A percentile compares a stretch with the other conserved stretches of the same genome.
Conservation (phyloP, 208 protist genomes). For the Crithidia expoeki region DNA sequence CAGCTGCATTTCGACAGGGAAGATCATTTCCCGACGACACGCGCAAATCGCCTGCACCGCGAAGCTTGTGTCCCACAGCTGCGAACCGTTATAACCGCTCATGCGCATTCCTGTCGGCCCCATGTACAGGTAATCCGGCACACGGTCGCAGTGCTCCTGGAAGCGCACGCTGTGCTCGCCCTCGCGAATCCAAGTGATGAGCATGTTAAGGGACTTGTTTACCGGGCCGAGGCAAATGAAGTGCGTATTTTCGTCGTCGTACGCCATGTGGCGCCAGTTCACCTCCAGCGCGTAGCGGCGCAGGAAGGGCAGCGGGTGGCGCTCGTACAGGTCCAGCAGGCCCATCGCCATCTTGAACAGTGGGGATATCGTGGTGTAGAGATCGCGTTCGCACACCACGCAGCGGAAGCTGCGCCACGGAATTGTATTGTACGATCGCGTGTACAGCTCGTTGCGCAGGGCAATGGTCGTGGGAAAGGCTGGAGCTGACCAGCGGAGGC, state of each 20-base stretch:
- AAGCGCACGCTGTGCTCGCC: slow-evolving; percentile 85
- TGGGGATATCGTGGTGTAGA: slow-evolving; percentile 91
- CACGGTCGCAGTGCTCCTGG: slow-evolving; percentile 83
- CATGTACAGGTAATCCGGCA: slow-evolving; percentile 97
- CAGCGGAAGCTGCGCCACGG: slow-evolving; percentile 80
- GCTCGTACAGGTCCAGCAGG: slow-evolving; percentile 77
- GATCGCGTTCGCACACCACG: slow-evolving; percentile 77
- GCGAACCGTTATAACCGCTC: slow-evolving; percentile 98
- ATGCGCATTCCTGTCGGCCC: slow-evolving; percentile 95
- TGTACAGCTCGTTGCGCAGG: slow-evolving; percentile 93
- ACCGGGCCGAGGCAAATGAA: slow-evolving; percentile 97
- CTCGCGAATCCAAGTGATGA: slow-evolving; percentile 92
- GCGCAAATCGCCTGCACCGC: slow-evolving; percentile 94
- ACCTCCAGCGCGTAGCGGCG: slow-evolving; percentile 82
- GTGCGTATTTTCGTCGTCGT: slow-evolving; percentile 96
- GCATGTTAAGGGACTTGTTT: slow-evolving; percentile 97
- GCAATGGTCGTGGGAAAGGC: slow-evolving; percentile 61
- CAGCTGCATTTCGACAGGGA: slow-evolving; percentile 68
- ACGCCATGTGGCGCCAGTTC: slow-evolving; percentile 91
- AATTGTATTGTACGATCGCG: slow-evolving; percentile 78
- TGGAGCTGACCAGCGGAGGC: slow-evolving; percentile 65
- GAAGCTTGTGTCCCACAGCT: slow-evolving; percentile 98
- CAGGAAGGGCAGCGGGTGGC: slow-evolving; percentile 60
- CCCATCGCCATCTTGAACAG: slow-evolving; percentile 61
- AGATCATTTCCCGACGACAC: slow-evolving; percentile 68